Percentiles rank a stretch among this genome's conserved stretches.
Conservation (phyloP, 106 monocot genomes). For the Posidonia australis region DNA sequence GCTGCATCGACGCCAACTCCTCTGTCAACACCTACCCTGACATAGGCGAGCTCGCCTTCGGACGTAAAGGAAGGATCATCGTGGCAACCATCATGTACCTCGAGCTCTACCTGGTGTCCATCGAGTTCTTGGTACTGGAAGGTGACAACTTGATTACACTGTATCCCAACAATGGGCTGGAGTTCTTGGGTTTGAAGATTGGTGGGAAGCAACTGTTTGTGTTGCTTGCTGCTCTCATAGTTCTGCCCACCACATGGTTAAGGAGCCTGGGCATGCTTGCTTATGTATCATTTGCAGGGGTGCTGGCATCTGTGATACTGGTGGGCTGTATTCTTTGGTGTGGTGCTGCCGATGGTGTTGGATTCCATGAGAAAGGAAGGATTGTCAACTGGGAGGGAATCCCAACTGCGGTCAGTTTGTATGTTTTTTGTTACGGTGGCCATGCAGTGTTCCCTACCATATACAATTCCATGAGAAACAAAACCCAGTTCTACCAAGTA, state of each 20-base stretch:
- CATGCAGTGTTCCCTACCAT: slow-evolving; percentile 85
- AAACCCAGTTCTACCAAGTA: slow-evolving; percentile 39
- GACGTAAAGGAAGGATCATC: slow-evolving; percentile 40
- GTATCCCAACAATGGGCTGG: slow-evolving; percentile 31
- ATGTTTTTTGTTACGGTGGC: slow-evolving; percentile 67
- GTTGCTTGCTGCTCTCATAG: slow-evolving; percentile 34
- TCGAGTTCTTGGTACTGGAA: slow-evolving; percentile 70
- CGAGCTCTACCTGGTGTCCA: slow-evolving; percentile 63
- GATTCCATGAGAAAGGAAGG: slow-evolving; percentile 50
- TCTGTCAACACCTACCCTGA: slow-evolving; percentile 70
- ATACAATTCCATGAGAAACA: slow-evolving; percentile 59
- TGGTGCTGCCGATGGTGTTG: slow-evolving; percentile 38
- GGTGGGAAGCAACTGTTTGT: slow-evolving; percentile 56
- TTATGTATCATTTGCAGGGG: slow-evolving; percentile 56
- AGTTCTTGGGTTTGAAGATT: slow-evolving; percentile 18
- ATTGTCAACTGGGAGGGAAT: slow-evolving; percentile 39
- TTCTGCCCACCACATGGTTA: slow-evolving; percentile 88
- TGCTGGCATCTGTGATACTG: slow-evolving; percentile 48
- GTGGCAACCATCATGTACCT: slow-evolving; percentile 66
- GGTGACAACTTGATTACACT: slow-evolving; percentile 77
- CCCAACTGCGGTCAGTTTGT: no score
- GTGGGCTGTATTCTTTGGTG: slow-evolving; percentile 39
- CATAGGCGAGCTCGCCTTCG: slow-evolving; percentile 77
- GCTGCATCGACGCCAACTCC: slow-evolving; percentile 65
- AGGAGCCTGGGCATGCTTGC: no score